These are phyloP conservation scores for Candida ficus DNA, from an alignment of 805 yeast species.

Conservation along the genomic window DNA sequence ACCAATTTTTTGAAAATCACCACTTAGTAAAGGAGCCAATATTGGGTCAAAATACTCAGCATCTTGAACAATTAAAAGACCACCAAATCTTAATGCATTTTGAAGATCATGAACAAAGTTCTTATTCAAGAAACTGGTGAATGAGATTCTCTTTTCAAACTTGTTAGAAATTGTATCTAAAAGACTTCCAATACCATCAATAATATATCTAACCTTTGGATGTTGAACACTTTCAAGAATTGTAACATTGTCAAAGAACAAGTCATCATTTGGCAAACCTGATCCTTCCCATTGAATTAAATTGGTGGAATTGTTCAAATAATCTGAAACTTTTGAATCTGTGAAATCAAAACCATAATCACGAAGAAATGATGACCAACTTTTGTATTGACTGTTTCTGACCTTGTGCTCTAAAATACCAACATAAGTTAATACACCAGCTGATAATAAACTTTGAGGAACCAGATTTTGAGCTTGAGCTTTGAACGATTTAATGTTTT, in stretches of 20 bases:
- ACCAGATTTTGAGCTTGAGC: conserved; percentile 39
- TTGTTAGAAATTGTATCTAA: conserved; percentile 34
- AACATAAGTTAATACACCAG: conserved; percentile 56
- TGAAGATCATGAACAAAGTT: conserved; percentile 66
- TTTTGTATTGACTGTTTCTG: conserved; percentile 32
- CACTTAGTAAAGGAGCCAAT: conserved; percentile 53
- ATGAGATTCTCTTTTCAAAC: conserved; percentile 32
- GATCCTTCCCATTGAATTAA: conserved; percentile 44
- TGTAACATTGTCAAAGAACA: conserved; percentile 58
- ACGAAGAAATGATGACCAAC: conserved; percentile 34
- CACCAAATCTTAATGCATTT: conserved; percentile 82
- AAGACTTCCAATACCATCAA: conserved; percentile 64
- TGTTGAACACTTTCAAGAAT: conserved; percentile 35
- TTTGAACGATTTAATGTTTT: conserved; percentile 47
- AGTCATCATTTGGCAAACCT: conserved; percentile 54
- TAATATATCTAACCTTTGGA: conserved; percentile 46
- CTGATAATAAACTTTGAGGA: conserved; percentile 62
- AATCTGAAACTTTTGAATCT: conserved; percentile 30
- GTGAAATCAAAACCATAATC: conserved; percentile 36
- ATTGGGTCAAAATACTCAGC: conserved; percentile 80
- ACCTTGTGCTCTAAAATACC: conserved; percentile 52
- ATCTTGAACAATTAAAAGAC: conserved; percentile 63
- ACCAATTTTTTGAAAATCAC: conserved; percentile 60
- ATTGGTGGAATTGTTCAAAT: conserved; percentile 37
- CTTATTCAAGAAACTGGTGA: conserved; percentile 69